phyloP scores from a whole-genome alignment of 305 asterid genomes.

The Rubia balearica region DNA sequence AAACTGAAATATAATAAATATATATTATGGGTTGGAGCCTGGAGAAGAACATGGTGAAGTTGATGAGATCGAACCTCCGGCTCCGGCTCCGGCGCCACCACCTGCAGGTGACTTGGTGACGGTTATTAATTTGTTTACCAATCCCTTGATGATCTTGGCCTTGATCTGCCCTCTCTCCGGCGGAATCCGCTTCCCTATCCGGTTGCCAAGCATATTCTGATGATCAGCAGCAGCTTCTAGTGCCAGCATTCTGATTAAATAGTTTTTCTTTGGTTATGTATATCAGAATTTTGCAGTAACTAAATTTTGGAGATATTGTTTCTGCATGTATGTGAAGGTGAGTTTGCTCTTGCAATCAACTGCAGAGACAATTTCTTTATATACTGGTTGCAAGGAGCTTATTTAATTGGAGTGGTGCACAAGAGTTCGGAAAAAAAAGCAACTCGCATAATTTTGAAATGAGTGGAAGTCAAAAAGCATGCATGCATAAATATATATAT shows the following conservation, averaged over 20 bases:
- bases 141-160: slow-evolving; percentile 17
- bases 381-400: neutral
- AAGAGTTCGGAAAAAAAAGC: neutral
- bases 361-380: neutral
- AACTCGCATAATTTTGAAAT: neutral
- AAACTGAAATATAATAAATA: too few species aligned
- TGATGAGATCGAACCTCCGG: neutral
- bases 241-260: neutral
- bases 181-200: neutral
- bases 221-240: neutral
- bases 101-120: neutral
- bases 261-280: too few species aligned
- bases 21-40: neutral
- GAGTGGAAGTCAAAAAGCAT: neutral
- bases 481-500: neutral
- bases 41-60: neutral
- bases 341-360: neutral
- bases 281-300: neutral
- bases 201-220: neutral
- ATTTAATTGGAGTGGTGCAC: neutral
- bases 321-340: neutral
- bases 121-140: slow-evolving; percentile 15
- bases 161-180: slow-evolving; percentile 29
- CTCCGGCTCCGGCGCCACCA: neutral
- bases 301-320: neutral